Base-by-base conservation (phyloP, 2,329 filamentous ascomycete genomes). In the Septoria linicola region DNA sequence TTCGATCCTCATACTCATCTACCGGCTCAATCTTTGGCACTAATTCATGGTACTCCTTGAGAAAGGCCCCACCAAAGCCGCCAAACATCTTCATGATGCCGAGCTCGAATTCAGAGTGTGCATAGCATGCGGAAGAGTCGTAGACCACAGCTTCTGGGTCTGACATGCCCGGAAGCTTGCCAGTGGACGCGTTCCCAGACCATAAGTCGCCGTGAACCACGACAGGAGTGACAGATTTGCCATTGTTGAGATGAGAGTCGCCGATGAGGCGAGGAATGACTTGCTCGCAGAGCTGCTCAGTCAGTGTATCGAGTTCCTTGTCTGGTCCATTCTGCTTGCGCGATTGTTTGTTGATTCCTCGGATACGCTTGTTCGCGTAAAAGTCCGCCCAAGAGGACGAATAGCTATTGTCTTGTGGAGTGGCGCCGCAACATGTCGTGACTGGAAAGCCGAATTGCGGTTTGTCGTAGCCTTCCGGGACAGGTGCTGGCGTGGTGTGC, bases 81-180 rank as follows among this genome's bases (percentile, higher is more conserved):
- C 91, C 91, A 77, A 96, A 97, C 90, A 96, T 95, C 44, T 80
- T 81, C 90, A 96, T 96, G 59, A 95, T 96, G 0, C 92, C 92
- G 45, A 95, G 73, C 60, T 96, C 92, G 69, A 85, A 96, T 73
- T 97, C 92, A 1, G 80, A 86, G 67, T 96, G 91, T 1, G 85
- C 89, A 65, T 95, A 96, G 57, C 87, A 87, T 35, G 83, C 80
- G 2, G 85, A 86, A 13, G 90, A 83, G 66, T 96, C 92, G 65
- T 84, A 96, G 1, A 95, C 81, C 1, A 96, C 82, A 58, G 90
- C 85, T 59, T 91, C 87, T 0, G 76, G 71, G 1, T 74, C 77
- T 0, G 77, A 76, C 32, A 71, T 70, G 0, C 73, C 70, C 3
- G 74, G 74, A 45, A 95, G 84, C 35, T 74, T 75, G 0, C 87